Conservation (phyloP, 1,139 yeast genomes). For the Suhomyces kunorum region DNA sequence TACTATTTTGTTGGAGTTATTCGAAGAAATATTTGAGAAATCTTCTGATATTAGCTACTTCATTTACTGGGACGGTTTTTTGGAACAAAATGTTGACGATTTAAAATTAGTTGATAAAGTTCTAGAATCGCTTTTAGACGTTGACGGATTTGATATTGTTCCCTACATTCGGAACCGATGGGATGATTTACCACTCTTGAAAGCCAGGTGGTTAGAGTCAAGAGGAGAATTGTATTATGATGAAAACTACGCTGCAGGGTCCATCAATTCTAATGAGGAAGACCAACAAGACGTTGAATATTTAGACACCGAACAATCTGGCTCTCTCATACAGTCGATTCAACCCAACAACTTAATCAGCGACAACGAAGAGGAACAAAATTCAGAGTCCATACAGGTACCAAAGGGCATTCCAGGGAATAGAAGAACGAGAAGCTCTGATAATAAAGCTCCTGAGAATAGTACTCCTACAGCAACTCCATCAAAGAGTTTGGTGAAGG, state of each 20-base stretch:
- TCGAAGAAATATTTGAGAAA: conserved; percentile 13
- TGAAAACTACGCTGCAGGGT: conserved; percentile 3
- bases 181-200: conserved; percentile 19
- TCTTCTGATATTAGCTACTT: conserved; percentile 16
- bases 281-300: neutral
- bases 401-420: no score
- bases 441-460: neutral
- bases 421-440: conserved; percentile 1
- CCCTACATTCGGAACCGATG: conserved; percentile 19
- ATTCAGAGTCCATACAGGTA: no score
- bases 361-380: no score
- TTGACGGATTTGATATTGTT: conserved; percentile 17
- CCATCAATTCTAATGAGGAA: conserved; percentile 4
- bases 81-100: conserved; percentile 18
- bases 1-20: conserved; percentile 23
- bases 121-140: conserved; percentile 17
- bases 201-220: conserved; percentile 14
- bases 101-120: conserved; percentile 21
- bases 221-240: conserved; percentile 9
- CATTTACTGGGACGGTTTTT: conserved; percentile 23
- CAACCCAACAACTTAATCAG: no score
- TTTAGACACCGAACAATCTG: neutral
- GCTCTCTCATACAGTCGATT: no score
- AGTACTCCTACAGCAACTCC: conserved; percentile 2
- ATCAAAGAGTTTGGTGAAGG: conserved; percentile 7